Percentiles rank a stretch among this genome's conserved stretches.
phyloP scores from a whole-genome alignment of 2,329 filamentous ascomycete genomes.

The Aphanoascus verrucosus region DNA sequence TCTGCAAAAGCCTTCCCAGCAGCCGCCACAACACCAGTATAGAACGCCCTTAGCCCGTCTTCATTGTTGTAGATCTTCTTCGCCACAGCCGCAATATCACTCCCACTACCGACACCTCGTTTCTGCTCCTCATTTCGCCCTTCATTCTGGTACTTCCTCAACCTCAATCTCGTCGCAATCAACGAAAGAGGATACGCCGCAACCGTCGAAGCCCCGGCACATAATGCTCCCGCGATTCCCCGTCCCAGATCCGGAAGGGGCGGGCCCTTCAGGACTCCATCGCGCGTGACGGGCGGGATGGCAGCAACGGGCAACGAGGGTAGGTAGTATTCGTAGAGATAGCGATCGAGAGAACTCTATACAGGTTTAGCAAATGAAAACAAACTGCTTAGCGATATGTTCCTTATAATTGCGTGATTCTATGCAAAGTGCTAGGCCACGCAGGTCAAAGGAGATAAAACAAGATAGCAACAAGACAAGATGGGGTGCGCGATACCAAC shows the following conservation, averaged over 20 bases:
- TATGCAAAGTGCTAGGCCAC: not conserved
- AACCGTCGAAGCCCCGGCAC: conserved; percentile 68
- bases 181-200: conserved; percentile 72
- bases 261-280: conserved; percentile 29
- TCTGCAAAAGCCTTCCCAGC: conserved; percentile 50
- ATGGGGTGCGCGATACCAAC: not conserved
- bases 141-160: conserved; percentile 53
- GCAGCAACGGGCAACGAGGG: not conserved
- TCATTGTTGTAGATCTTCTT: conserved; percentile 44
- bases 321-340: not conserved
- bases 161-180: conserved; percentile 70
- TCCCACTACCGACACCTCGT: conserved; percentile 21
- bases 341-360: too few relatives aligned
- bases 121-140: conserved; percentile 21
- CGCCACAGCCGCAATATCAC: conserved; percentile 25
- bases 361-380: not conserved
- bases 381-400: not conserved
- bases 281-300: not conserved
- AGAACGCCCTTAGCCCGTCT: conserved; percentile 54
- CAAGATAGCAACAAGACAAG: not conserved
- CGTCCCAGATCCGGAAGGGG: conserved; percentile 66
- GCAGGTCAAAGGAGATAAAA: not conserved
- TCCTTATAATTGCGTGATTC: not conserved
- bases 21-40: conserved; percentile 53
- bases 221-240: conserved; percentile 66